Base-by-base conservation (phyloP, 495 filamentous ascomycete species). In the Tuber microsphaerosporum region DNA sequence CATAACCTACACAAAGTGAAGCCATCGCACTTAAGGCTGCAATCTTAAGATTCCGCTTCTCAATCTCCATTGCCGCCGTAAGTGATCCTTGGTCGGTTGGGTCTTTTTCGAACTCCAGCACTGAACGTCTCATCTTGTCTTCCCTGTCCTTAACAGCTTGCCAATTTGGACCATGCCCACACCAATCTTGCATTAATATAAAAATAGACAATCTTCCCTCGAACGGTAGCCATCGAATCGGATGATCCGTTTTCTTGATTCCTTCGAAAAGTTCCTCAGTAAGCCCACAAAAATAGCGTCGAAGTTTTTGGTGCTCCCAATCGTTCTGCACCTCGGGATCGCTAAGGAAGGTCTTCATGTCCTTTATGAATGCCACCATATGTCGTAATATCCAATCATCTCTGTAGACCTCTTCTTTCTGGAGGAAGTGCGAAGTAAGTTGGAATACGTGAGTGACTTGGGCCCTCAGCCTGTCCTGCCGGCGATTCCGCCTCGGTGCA, bases 181-280 rank as follows among this genome's bases (percentile, higher is more conserved):
- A 98, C 95, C 95, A 99, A 74, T 98, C 94, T 83, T 98, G 94
- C 94, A 99, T 98, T 45, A 98, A 84, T 8, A 94, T 90, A 82
- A 98, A 99, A 9, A 94, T 90, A 16, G 95, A 97, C 81, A 97
- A 94, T 39, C 95, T 87, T 0, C 93, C 91, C 82, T 97, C 95
- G 77, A 99, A 99, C 0, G 96, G 92, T 86, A 99, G 94, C 93
- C 94, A 98, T 34, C 92, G 88, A 2, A 92, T 90, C 7, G 94
- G 91, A 78, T 97, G 92, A 77, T 90, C 90, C 0, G 93, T 93
- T 51, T 79, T 82, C 80, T 95, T 97, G 76, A 97, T 91, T 19
- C 92, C 92, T 77, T 97, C 93, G 77, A 95, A 97, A 0, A 99
- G 86, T 79, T 93, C 92, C 79, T 97, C 94, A 84, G 97, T 89